These are phyloP conservation scores for Russula foetens DNA, from an alignment of 768 basidiomycete genomes.

Conservation along the genomic window DNA sequence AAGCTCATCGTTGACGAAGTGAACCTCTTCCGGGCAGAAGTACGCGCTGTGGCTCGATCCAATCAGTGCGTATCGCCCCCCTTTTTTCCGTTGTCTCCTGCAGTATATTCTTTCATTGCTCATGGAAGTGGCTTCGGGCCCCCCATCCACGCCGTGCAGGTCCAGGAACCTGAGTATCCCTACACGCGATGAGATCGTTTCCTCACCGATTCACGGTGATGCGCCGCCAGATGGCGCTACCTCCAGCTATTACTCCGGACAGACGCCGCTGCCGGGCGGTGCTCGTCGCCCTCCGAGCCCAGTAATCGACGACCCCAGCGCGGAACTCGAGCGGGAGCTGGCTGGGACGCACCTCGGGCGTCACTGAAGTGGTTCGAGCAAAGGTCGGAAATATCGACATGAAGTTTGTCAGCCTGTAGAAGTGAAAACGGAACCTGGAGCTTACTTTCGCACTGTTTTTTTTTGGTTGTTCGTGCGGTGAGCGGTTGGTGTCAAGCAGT, in stretches of 20 bases:
- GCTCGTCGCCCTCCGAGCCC: slow-evolving; percentile 50
- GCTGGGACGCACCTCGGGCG: slow-evolving; percentile 53
- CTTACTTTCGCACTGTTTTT: neutral
- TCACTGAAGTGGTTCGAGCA: neutral
- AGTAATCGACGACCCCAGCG: slow-evolving; percentile 78
- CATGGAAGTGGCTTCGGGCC: neutral
- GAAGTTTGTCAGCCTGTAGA: neutral
- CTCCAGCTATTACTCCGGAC: slow-evolving; percentile 48
- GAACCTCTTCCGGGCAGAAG: slow-evolving; percentile 78
- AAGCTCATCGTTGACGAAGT: slow-evolving; percentile 92
- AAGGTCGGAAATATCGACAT: neutral
- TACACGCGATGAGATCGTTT: slow-evolving; percentile 71
- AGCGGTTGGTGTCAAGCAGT: neutral
- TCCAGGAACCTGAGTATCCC: slow-evolving; percentile 82
- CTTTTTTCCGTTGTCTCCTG: neutral
- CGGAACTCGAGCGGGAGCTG: slow-evolving; percentile 81
- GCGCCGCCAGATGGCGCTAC: slow-evolving; percentile 56
- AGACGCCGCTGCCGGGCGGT: slow-evolving; percentile 21
- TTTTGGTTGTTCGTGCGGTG: neutral
- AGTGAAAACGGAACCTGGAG: neutral
- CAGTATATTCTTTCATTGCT: neutral
- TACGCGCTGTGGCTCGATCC: slow-evolving; percentile 67
- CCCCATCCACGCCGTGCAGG: slow-evolving; percentile 36
- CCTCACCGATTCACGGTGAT: slow-evolving; percentile 61
- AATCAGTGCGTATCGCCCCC: slow-evolving; percentile 43